Evolutionary conservation across 257 asterid genomes (phyloP).

Genomic region (Leptodermis oblonga): DNA sequence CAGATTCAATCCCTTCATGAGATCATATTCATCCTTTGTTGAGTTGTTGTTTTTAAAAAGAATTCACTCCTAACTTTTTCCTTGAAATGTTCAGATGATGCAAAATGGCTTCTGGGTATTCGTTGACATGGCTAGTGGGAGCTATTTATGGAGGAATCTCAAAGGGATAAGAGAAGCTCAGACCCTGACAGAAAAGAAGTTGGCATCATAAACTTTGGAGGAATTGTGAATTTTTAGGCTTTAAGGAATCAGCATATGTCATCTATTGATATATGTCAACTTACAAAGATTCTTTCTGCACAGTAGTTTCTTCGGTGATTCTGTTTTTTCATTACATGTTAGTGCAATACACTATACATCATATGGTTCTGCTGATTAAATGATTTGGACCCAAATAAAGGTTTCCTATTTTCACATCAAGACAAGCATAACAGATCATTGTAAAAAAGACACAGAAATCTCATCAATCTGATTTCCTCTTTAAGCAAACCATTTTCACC

Average conservation of each 20-base stretch:
- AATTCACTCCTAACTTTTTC: neutral
- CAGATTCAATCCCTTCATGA: neutral
- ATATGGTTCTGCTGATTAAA: constrained; percentile 1
- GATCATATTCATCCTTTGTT: neutral
- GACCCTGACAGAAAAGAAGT: neutral
- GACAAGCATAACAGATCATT: neutral
- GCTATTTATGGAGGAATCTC: constrained; percentile 43
- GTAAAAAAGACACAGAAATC: neutral
- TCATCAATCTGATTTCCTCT: neutral
- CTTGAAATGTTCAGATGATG: constrained; percentile 19
- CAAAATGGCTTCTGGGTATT: constrained; percentile 43
- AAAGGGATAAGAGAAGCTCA: constrained; percentile 16
- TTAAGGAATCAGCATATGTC: neutral
- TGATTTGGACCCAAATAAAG: neutral
- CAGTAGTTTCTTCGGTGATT: neutral
- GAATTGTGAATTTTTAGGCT: neutral
- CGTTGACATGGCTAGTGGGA: constrained; percentile 52
- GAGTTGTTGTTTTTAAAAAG: neutral
- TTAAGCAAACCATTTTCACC: neutral
- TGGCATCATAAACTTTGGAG: neutral
- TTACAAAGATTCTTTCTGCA: constrained; percentile 1
- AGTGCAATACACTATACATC: no score
- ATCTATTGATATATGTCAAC: neutral
- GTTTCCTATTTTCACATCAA: neutral
- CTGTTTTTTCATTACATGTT: neutral